Evolutionary conservation across 176 grass and related monocot species (phyloP).

Genomic region (Avena atlantica): DNA sequence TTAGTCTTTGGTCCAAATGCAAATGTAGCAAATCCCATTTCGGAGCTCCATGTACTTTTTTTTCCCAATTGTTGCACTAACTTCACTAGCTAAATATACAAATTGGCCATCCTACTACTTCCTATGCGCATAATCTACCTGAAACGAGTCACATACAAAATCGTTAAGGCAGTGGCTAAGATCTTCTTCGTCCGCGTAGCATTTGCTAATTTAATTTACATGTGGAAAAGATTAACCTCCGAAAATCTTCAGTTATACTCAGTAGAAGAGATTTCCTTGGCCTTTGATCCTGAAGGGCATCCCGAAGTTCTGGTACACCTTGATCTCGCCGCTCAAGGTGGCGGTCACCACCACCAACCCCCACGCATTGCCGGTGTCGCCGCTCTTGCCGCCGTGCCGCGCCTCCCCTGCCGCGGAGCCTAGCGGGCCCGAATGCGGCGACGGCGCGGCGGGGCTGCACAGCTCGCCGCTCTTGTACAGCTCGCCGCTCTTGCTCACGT

Average conservation of each 20-base stretch:
- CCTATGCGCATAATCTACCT: background rate
- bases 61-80: no score
- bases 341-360: constrained; percentile 88
- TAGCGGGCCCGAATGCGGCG: constrained; percentile 30
- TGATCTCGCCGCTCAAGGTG: constrained; percentile 74
- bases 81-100: no score
- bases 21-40: no score
- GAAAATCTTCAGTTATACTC: background rate
- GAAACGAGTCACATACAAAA: background rate
- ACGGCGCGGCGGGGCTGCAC: background rate
- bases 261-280: constrained; percentile 51
- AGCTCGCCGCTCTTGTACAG: constrained; percentile 31
- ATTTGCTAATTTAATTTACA: no score
- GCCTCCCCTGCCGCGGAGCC: background rate
- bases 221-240: background rate
- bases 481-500: constrained; percentile 37
- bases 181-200: background rate
- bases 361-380: constrained; percentile 62
- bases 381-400: constrained; percentile 17
- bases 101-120: background rate
- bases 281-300: constrained; percentile 73
- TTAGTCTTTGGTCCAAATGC: no score
- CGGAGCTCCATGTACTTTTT: no score
- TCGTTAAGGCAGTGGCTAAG: background rate
- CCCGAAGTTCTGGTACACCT: constrained; percentile 90